Base-by-base conservation (phyloP, 106 monocot species). In the Vanilla planifolia region DNA sequence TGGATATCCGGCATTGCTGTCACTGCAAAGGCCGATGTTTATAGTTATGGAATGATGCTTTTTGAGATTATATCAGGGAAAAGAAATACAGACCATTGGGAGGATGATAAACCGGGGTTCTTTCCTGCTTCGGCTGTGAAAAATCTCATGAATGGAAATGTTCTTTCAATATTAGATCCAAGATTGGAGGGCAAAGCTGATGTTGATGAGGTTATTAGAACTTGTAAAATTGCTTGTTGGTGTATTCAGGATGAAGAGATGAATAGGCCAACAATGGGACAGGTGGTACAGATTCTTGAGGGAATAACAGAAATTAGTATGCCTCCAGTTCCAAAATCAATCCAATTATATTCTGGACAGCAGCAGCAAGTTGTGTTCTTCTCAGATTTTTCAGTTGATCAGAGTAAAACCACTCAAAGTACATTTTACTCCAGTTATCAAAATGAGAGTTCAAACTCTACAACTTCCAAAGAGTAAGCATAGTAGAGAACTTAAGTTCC, bases 21-120 rank as follows among this genome's bases (percentile, higher is more conserved):
- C 35, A 59, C 59, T 11, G 59, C 34, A 19, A 59, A 59, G 35
- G 59, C 36, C 15, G 60, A 60, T 41, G 60, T 60, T 19, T 60
- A 60, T 16, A 60, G 60, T 40, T 60, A 60, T 40, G 60, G 60
- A 9, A 60, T 60, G 60, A 24, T 60, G 60, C 60, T 60, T 1
- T 41, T 60, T 40, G 60, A 60, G 24, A 41, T 60, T 24, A 24
- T 60, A 22, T 60, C 60, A 5, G 60, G 60, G 23, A 60, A 41
- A 39, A 60, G 60, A 42, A 60, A 60, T 13, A 7, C n/a, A 10
- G 24, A 39, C 10, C 8, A 22, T 7, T 11, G 14, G 7, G 60
- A 39, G 33, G 60, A 40, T 10, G 25, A 26, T 55, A 30, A 24
- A 52, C 13, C 22, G 5, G 22, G 4, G 51, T 60, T 60, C 33